These are phyloP conservation scores for Omphalea diandra DNA, from an alignment of 441 rosid species.

Conservation along the genomic window DNA sequence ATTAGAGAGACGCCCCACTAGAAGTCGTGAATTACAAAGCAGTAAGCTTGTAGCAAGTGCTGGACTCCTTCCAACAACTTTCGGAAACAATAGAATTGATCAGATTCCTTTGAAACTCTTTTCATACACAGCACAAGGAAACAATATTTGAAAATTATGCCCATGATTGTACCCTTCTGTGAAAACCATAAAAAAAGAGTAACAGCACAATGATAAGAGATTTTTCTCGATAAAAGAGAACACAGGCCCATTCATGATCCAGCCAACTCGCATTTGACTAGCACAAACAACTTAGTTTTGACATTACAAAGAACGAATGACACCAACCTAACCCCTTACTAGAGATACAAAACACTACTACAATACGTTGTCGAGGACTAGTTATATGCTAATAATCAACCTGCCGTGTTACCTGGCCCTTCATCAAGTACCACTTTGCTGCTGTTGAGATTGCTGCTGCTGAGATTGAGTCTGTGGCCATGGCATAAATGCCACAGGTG, in stretches of 20 bases:
- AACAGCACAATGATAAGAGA: not conserved
- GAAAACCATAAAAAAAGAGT: not conserved
- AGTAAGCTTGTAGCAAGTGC: too few species aligned
- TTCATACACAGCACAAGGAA: not conserved
- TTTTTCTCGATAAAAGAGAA: not conserved
- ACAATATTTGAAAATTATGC: too few species aligned
- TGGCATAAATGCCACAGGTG: slow-evolving; percentile 46
- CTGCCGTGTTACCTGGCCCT: not conserved
- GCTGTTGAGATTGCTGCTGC: slow-evolving; percentile 49
- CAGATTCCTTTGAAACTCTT: not conserved
- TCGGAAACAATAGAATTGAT: too few species aligned
- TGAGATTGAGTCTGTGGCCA: slow-evolving; percentile 58
- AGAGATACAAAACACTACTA: not conserved
- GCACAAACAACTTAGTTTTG: slow-evolving; percentile 19
- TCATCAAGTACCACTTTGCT: slow-evolving; percentile 34
- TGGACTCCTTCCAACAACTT: too few species aligned
- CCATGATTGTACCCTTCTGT: not conserved
- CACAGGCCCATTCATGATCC: slow-evolving; percentile 14
- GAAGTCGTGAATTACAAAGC: too few species aligned
- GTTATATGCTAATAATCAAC: not conserved
- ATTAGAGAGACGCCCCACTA: too few species aligned
- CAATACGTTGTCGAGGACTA: slow-evolving; percentile 1
- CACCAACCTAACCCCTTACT: slow-evolving; percentile 15
- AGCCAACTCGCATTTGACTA: slow-evolving; percentile 15
- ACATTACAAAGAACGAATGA: slow-evolving; percentile 8